phyloP scores from a whole-genome alignment of 306 rosid genomes.

The Oemleria cerasiformis region DNA sequence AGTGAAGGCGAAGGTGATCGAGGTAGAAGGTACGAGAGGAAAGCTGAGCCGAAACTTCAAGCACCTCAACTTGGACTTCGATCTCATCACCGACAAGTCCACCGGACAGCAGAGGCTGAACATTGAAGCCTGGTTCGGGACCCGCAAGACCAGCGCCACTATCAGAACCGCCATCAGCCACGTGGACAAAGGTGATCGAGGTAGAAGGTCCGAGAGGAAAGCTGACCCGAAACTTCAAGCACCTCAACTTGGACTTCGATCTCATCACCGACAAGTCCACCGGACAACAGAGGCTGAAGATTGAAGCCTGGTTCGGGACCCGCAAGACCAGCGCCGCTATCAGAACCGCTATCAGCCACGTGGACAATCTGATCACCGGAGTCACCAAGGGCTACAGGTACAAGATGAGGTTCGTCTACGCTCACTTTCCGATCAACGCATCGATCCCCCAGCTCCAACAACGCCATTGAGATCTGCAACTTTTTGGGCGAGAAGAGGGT shows the following conservation, averaged over 20 bases:
- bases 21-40: constrained; percentile 79
- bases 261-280: constrained; percentile 55
- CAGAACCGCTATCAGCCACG: constrained; percentile 81
- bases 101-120: constrained; percentile 61
- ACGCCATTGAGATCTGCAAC: too few species aligned
- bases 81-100: constrained; percentile 54
- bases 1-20: constrained; percentile 73
- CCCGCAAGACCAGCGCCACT: constrained; percentile 78
- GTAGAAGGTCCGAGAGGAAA: constrained; percentile 82
- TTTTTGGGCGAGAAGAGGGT: constrained; percentile 76
- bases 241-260: constrained; percentile 67
- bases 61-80: constrained; percentile 72
- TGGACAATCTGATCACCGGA: constrained; percentile 75
- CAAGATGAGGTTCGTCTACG: too few species aligned
- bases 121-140: constrained; percentile 70
- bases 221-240: constrained; percentile 68
- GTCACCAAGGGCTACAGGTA: constrained; percentile 85
- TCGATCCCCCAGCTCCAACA: too few species aligned
- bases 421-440: too few species aligned
- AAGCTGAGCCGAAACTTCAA: constrained; percentile 67
- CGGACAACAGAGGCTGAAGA: constrained; percentile 60
- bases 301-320: constrained; percentile 72
- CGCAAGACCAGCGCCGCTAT: constrained; percentile 83
- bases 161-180: constrained; percentile 86
- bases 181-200: constrained; percentile 70